phyloP scores from a whole-genome alignment of 257 asterid genomes.

The Capsicum baccatum region DNA sequence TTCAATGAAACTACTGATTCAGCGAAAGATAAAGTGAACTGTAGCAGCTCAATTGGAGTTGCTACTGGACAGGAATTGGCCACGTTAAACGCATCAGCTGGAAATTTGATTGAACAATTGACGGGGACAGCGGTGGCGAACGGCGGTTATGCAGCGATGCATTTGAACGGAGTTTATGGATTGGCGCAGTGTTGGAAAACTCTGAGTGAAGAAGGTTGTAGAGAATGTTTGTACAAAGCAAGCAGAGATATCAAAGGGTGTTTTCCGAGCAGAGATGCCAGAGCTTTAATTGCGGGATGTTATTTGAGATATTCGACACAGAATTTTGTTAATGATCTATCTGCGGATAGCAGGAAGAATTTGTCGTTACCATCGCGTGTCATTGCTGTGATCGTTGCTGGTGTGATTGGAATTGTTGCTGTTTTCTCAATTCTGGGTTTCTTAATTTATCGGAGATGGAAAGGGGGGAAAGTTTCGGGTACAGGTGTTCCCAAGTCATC shows the following conservation, averaged over 20 bases:
- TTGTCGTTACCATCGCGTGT: no score
- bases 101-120: slow-evolving; percentile 52
- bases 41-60: slow-evolving; percentile 49
- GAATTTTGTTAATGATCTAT: slow-evolving; percentile 56
- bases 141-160: slow-evolving; percentile 54
- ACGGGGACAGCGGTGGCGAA: slow-evolving; percentile 47
- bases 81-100: slow-evolving; percentile 40
- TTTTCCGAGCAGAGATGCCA: slow-evolving; percentile 72
- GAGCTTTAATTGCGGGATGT: slow-evolving; percentile 82
- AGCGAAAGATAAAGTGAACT: slow-evolving; percentile 48
- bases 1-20: slow-evolving; percentile 60
- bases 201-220: slow-evolving; percentile 61
- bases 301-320: slow-evolving; percentile 75
- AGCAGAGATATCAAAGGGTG: slow-evolving; percentile 52
- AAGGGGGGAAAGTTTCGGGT: background rate
- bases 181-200: slow-evolving; percentile 91
- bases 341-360: background rate
- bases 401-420: slow-evolving; percentile 37
- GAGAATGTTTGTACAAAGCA: slow-evolving; percentile 76
- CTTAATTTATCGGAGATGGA: slow-evolving; percentile 40
- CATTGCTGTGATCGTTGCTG: slow-evolving; percentile 29
- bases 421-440: slow-evolving; percentile 32
- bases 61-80: slow-evolving; percentile 28
- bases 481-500: no score
- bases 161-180: slow-evolving; percentile 63